Evolutionary conservation across 169 alveolate species (phyloP), one percentile per base, ranked within the genome.

Genomic region (Plasmodium cynomolgi): DNA sequence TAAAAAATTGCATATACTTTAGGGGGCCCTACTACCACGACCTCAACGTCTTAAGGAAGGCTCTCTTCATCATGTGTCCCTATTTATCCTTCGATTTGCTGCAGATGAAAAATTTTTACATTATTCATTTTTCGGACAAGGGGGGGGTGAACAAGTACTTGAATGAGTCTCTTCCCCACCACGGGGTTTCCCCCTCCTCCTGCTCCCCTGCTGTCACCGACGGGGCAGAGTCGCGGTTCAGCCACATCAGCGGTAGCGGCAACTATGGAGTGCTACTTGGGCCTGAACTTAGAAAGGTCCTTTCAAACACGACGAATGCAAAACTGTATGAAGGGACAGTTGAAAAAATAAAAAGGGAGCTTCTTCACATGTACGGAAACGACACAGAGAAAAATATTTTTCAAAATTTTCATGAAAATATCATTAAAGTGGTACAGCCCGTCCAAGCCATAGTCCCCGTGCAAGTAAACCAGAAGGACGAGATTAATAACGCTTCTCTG

Each of bases 391-490:
- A 44, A 7, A 39, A 33, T 20, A 84, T 84, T 72, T 44, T 84
- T 29, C 2, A 8, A 1, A 84, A 68, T 44, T 72, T 84, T 9
- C 71, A 84, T 11, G 37, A 34, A 0, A 84, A 84, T 13, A 71
- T 84, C 15, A 33, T 68, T 39, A 84, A 31, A 8, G 29, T 84
- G 20, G 34, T 84, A 6, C 58, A 33, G 9, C 84, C 83, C 0
- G 92, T 84, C 1, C 50, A 84, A 23, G 92, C 92, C 13, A 71
- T 71, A 3, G 83, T 84, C 6, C 92, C 92, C 31, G 92, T 84
- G n/a, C 71, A 23, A 13, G 23, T 41, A 41, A 84, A 84, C 23
- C 44, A 68, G 31, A 72, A 72, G 17, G 92, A 84, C 11, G 84
- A 84, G 71, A 84, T 84, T 39, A 84, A 84, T 31, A 84, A 72